Conservation (phyloP, 2,329 filamentous ascomycete species). For the Keithomyces neogunnii region DNA sequence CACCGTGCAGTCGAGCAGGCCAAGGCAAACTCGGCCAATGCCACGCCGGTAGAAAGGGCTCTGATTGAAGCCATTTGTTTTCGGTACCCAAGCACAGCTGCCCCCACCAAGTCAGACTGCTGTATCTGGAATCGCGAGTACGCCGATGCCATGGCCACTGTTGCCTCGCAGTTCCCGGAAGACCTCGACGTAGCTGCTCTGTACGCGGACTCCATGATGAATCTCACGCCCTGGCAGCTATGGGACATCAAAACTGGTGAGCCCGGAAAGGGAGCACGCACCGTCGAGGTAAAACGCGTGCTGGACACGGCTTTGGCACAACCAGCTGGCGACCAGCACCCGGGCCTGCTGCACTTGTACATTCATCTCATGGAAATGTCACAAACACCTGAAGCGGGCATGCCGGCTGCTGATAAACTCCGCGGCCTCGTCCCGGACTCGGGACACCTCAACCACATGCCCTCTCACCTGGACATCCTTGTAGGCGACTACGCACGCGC, state of each 20-base stretch:
- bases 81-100: slow-evolving; percentile 47
- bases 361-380: slow-evolving; percentile 78
- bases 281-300: slow-evolving; percentile 23
- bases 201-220: slow-evolving; percentile 37
- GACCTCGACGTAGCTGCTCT: slow-evolving; percentile 30
- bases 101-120: slow-evolving; percentile 36
- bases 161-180: slow-evolving; percentile 26
- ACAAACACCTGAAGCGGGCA: slow-evolving; percentile 50
- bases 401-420: slow-evolving; percentile 52
- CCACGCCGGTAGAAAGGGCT: slow-evolving; percentile 42
- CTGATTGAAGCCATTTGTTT: slow-evolving; percentile 54
- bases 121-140: slow-evolving; percentile 28
- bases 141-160: slow-evolving; percentile 30
- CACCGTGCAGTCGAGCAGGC: slow-evolving; percentile 22
- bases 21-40: slow-evolving; percentile 8
- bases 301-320: slow-evolving; percentile 39
- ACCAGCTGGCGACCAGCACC: slow-evolving; percentile 39
- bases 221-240: slow-evolving; percentile 37
- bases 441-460: slow-evolving; percentile 70
- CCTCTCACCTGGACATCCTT: slow-evolving; percentile 66
- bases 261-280: slow-evolving; percentile 22
- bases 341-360: slow-evolving; percentile 66
- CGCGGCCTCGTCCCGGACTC: slow-evolving; percentile 59
- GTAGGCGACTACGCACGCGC: slow-evolving; percentile 62
- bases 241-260: slow-evolving; percentile 30